Percentiles rank a stretch among this genome's conserved stretches.
Evolutionary conservation across 352 stramenopile species (phyloP).

Genomic region (Phytophthora podocarpi): DNA sequence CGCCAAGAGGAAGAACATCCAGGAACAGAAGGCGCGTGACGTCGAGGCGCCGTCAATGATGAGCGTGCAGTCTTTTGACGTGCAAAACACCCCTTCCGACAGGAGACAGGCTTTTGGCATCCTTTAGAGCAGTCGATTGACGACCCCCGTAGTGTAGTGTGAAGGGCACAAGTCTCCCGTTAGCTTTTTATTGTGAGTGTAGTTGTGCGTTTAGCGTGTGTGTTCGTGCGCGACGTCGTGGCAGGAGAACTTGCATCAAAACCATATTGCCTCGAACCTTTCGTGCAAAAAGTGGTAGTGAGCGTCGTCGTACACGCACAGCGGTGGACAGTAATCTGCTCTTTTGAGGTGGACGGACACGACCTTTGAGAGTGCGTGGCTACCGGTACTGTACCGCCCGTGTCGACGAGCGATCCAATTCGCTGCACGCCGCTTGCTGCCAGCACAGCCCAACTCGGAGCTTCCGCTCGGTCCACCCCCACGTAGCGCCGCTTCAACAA

Average conservation of each 20-base stretch:
- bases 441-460: conserved; percentile 12
- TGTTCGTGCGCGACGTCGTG: conserved; percentile 6
- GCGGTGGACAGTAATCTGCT: too few relatives aligned
- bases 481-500: conserved; percentile 20
- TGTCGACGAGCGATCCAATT: not conserved
- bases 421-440: not conserved
- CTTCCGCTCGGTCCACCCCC: conserved; percentile 29
- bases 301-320: conserved; percentile 2
- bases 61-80: conserved; percentile 32
- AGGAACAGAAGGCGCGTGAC: conserved; percentile 34
- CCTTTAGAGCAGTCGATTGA: conserved; percentile 16
- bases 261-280: conserved; percentile 15
- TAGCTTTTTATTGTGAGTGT: conserved; percentile 23
- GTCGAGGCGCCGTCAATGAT: conserved; percentile 29
- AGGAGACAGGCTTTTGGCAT: conserved; percentile 29
- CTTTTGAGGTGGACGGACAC: not conserved
- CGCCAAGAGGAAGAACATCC: conserved; percentile 37
- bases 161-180: conserved; percentile 29
- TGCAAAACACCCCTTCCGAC: conserved; percentile 27
- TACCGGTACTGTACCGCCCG: too few relatives aligned
- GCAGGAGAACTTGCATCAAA: conserved; percentile 37
- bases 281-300: not conserved
- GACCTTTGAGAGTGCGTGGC: too few relatives aligned
- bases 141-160: conserved; percentile 6
- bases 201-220: too few relatives aligned